Evolutionary conservation across 352 stramenopile genomes (phyloP), one percentile per base, ranked within the genome.

Genomic region (Phytopythium mirpurense): DNA sequence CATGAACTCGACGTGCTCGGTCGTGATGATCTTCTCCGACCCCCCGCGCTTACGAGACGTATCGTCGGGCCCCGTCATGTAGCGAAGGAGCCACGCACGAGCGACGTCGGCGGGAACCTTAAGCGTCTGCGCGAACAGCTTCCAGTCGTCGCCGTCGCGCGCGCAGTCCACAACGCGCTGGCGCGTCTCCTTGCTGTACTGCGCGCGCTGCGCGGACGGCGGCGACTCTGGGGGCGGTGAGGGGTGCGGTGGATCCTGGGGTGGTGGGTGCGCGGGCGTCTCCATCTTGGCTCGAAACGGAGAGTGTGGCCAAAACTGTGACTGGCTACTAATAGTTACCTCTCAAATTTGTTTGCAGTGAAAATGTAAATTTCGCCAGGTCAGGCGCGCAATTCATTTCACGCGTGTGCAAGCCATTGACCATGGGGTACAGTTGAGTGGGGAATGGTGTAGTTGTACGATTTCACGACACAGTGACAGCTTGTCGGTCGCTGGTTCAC

Each of bases 1-100:
- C 47, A 54, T 32, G n/a, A 36, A 45, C 18, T 21, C 19, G 3
- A 54, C 47, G 35, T 54, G 32, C n/a, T 44, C 35, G 6, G n/a
- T 5, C 3, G 11, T 54, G 19, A 54, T 1, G 1, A 42, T 45
- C 18, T 35, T 21, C 19, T 34, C 27, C 23, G 47, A 54, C 18
- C 31, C 47, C 6, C 31, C 47, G 27, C 47, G 47, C 19, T 35
- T 15, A 31, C 23, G 9, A 10, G 14, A 19, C 27, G 31, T 34
- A 32, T 44, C 31, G 24, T 37, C 14, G 19, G 34, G 2, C n/a
- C 47, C 36, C 5, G 5, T 11, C 36, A 11, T 11, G 11, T 16
- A 42, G 5, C 36, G 36, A 3, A 23, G 26, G 18, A 19, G 3
- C 47, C 35, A 44, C 5, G 27, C 9, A 6, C 31, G 19, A 7